A percentile compares a stretch with the other conserved stretches of the same genome.
Conservation (phyloP, 768 basidiomycete species). For the Rhodotorula taiwanensis region DNA sequence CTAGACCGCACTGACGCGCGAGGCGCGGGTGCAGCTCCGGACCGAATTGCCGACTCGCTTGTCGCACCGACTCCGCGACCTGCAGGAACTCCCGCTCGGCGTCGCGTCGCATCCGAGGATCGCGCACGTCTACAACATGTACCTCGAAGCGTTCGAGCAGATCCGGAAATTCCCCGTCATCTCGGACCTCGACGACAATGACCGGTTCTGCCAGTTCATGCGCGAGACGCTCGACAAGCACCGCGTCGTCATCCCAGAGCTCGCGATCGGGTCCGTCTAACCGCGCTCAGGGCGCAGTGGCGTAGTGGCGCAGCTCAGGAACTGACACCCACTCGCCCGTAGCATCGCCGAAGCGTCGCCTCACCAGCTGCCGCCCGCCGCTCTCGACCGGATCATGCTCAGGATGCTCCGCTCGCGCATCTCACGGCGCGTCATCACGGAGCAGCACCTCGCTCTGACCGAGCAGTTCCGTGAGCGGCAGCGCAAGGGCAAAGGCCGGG, state of each 20-base stretch:
- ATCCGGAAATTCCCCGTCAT: constrained; percentile 68
- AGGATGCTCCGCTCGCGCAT: constrained; percentile 87
- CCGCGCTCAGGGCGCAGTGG: too few species aligned
- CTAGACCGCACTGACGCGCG: too few species aligned
- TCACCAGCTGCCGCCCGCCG: constrained; percentile 66
- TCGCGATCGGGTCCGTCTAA: constrained; percentile 52
- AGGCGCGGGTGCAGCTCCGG: constrained; percentile 60
- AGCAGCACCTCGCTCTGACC: constrained; percentile 80
- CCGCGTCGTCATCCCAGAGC: constrained; percentile 49
- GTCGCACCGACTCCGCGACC: constrained; percentile 75
- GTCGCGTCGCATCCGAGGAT: constrained; percentile 80
- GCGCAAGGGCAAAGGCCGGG: constrained; percentile 46
- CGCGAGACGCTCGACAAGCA: constrained; percentile 62
- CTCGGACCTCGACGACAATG: constrained; percentile 65
- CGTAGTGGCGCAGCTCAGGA: background rate
- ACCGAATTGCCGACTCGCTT: constrained; percentile 81
- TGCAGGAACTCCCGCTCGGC: constrained; percentile 76
- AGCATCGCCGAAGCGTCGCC: constrained; percentile 78
- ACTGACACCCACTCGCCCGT: constrained; percentile 55
- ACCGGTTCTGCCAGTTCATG: constrained; percentile 68
- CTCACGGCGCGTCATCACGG: constrained; percentile 77
- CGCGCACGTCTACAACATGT: constrained; percentile 72
- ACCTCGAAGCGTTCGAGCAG: constrained; percentile 43
- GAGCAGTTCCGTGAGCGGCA: constrained; percentile 49
- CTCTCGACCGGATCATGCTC: constrained; percentile 77